phyloP scores from a whole-genome alignment of 1,284 basidiomycete species.

The Thelephora terrestris region DNA sequence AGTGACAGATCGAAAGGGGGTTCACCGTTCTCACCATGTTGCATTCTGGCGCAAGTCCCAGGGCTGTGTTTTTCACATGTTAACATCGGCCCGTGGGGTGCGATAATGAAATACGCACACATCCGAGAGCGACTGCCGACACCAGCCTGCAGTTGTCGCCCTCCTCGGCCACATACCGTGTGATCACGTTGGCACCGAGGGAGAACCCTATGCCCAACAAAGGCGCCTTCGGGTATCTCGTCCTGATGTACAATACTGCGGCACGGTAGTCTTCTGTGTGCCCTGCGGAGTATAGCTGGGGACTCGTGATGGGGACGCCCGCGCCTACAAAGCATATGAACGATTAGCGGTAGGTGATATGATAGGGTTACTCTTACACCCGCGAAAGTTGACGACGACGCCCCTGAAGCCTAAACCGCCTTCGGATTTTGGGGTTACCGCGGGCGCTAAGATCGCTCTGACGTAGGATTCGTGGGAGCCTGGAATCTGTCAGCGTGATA shows the following conservation, averaged over 20 bases:
- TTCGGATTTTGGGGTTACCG: constrained; percentile 53
- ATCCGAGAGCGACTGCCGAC: constrained; percentile 72
- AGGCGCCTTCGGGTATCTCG: constrained; percentile 70
- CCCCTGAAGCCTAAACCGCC: constrained; percentile 84
- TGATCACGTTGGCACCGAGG: constrained; percentile 86
- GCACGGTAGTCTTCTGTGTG: constrained; percentile 82
- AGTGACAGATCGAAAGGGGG: constrained; percentile 9
- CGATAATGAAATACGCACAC: constrained; percentile 39
- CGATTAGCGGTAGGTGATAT: neutral
- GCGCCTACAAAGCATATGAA: constrained; percentile 42
- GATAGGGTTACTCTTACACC: constrained; percentile 47
- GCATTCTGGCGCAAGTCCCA: constrained; percentile 61
- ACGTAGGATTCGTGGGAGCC: constrained; percentile 88
- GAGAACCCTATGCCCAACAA: constrained; percentile 89
- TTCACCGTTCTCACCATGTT: constrained; percentile 34
- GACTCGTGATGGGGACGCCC: constrained; percentile 70
- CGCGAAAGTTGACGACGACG: constrained; percentile 86
- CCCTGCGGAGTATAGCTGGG: constrained; percentile 80
- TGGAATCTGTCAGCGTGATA: constrained; percentile 19
- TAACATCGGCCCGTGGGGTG: neutral
- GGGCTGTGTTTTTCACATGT: constrained; percentile 37
- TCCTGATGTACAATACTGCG: constrained; percentile 69
- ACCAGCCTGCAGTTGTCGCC: constrained; percentile 67
- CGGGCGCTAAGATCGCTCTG: constrained; percentile 65
- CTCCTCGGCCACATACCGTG: constrained; percentile 88